Evolutionary conservation across 495 filamentous ascomycete genomes (phyloP), one percentile per base, ranked within the genome.

Genomic region (Penicillium coprophilum): DNA sequence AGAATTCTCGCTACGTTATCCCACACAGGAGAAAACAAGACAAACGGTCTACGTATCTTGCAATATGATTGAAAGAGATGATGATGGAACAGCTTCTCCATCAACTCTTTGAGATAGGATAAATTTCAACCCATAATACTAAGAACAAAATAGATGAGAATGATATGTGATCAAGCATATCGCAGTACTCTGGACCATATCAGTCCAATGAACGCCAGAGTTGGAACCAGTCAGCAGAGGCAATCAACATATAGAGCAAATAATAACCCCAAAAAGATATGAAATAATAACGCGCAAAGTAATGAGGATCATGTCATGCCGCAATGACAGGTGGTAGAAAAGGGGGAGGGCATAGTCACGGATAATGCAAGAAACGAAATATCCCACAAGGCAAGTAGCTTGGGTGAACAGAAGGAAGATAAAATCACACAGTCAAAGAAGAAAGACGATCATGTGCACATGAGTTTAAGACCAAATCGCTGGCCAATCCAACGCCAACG

Each of bases 381-480:
- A 27, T 30, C 32, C 49, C 45, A 41, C 34, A 36, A 49, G 41
- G 53, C 50, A 50, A 51, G 39, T 45, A 49, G 38, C 20, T 46
- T 59, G 38, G 31, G 43, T 46, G 24, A 12, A 52, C 19, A 44
- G 31, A 23, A 57, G 55, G 38, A 57, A 57, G 39, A 48, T 57
- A 64, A 50, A 64, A 61, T 63, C 60, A 66, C 64, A 59, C 46
- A 65, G 44, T 28, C 54, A 52, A 52, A 57, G 44, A 57, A 63
- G 27, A 44, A 58, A 58, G 55, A 59, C 55, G 43, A 62, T 69
- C 66, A 58, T 69, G 60, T 64, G 61, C 63, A 67, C 66, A 55
- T 69, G 56, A 69, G 40, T 53, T 46, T 56, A 51, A 64, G 59
- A 52, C 58, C 44, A 60, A 24, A 50, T 58, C 41, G 28, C 49